Evolutionary conservation across 345 rosid species (phyloP), one percentile per base, ranked within the genome.

Genomic region (Syzygium aromaticum): DNA sequence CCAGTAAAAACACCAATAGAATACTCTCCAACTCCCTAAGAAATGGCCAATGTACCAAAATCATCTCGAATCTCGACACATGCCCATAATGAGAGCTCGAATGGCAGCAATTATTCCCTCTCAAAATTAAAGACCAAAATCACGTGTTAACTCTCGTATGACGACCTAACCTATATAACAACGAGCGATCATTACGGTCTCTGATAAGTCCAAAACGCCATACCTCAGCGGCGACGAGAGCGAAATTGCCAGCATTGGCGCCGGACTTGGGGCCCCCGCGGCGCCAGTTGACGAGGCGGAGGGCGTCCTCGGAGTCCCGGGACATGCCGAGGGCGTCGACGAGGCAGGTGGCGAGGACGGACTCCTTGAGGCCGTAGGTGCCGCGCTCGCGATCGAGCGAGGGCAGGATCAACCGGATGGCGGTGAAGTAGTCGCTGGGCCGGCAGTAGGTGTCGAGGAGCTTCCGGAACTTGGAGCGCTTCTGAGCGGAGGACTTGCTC

Each of bases 211-310:
- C 27, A 43, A 73, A 19, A 73, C 82, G 7, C 82, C 10, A 86
- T 88, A 95, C 96, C 95, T 97, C 98, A n/a, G 94, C 86, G 23
- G 98, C 98, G 25, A 97, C 96, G 22, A 96, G 89, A 0, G 98
- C 88, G 84, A 96, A 96, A 77, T 95, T 95, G 46, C 99, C 99
- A 63, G 98, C 98, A 88, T 94, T 95, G 77, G 91, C 91, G 21
- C 96, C 98, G 54, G 94, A 91, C 61, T 89, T 94, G 54, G 97
- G 92, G 51, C 97, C 98, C 0, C 98, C 98, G 30, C 95, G 96
- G 15, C 99, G 99, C 99, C 99, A 97, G 91, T 97, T 96, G 91
- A 95, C 89, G 86, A 96, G 98, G 59, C 98, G 97, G 77, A 94
- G 80, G 25, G 98, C 98, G 86, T 97, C 98, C 6, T 93, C 90